Percentiles rank a stretch among this genome's conserved stretches.
Evolutionary conservation across 2,329 filamentous ascomycete genomes (phyloP).

Genomic region (Metarhizium album): DNA sequence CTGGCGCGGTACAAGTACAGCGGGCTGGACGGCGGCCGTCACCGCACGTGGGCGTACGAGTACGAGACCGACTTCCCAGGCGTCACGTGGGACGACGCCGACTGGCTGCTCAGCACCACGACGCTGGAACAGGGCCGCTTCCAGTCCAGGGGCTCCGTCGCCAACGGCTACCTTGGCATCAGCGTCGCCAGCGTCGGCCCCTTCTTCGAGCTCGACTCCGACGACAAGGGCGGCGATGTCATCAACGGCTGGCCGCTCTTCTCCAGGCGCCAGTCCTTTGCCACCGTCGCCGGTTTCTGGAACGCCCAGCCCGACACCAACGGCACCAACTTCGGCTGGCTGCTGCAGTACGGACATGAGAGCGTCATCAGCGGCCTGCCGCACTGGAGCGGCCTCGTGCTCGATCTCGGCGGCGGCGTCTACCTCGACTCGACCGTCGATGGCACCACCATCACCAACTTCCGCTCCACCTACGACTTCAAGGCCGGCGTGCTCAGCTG

Average conservation of each 20-base stretch:
- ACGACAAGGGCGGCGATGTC: constrained; percentile 10
- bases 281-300: constrained; percentile 58
- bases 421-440: constrained; percentile 52
- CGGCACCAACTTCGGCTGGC: constrained; percentile 54
- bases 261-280: constrained; percentile 52
- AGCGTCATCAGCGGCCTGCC: constrained; percentile 62
- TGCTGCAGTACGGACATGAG: constrained; percentile 49
- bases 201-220: constrained; percentile 16
- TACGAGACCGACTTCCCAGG: constrained; percentile 16
- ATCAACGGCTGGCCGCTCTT: constrained; percentile 60
- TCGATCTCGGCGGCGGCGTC: constrained; percentile 39
- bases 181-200: constrained; percentile 17
- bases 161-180: constrained; percentile 20
- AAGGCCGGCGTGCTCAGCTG: constrained; percentile 52
- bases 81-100: constrained; percentile 17
- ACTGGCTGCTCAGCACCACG: constrained; percentile 16
- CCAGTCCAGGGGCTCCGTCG: constrained; percentile 17
- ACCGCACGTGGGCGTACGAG: constrained; percentile 2
- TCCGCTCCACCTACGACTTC: constrained; percentile 50
- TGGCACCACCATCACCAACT: constrained; percentile 46
- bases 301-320: constrained; percentile 47
- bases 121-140: constrained; percentile 15
- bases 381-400: constrained; percentile 36
- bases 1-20: constrained; percentile 4
- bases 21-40: not conserved